Evolutionary conservation across 805 yeast genomes (phyloP), one percentile per base, ranked within the genome.

Genomic region (Pichia cabralensis): DNA sequence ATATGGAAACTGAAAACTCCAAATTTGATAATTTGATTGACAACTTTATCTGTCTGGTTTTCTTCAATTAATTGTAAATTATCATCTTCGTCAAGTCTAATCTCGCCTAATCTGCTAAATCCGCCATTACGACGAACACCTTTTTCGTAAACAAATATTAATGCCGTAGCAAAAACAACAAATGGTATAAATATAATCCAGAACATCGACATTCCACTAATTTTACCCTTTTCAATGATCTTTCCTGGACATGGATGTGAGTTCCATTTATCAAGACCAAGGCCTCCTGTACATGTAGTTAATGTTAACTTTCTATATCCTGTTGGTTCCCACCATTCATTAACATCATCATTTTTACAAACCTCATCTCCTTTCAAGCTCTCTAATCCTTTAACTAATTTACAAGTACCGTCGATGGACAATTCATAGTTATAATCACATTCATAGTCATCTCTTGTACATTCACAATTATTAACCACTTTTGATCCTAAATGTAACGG

Each of bases 161-260:
- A 49, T 2, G 78, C 69, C n/a, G 65, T 61, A 7, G 70, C 48
- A 39, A 71, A 68, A 3, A 75, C 72, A 1, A 60, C 35, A 3
- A 79, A 38, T 12, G 94, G 89, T 13, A 80, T 46, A 8, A 71
- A 46, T 14, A 83, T 57, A 3, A 80, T 64, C 21, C 73, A 36
- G 31, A 74, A 58, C 37, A 80, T 53, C 11, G 71, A 65, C 15
- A 65, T 59, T 0, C 84, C 80, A 10, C 63, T 68, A 4, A 82
- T 49, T 2, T 79, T 75, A 9, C 67, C 66, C 32, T 69, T 62
- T 45, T 84, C 78, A 9, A 60, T 56, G 41, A 77, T 76, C 48
- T 76, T 82, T 2, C 97, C 97, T 5, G 97, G 96, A 56, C 98
- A 92, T 7, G 96, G 72, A 35, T 61, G 67, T 3, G 80, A 65